Evolutionary conservation across 192 early-diverging fungal genomes (phyloP).

Genomic region (Allomyces arbusculus): DNA sequence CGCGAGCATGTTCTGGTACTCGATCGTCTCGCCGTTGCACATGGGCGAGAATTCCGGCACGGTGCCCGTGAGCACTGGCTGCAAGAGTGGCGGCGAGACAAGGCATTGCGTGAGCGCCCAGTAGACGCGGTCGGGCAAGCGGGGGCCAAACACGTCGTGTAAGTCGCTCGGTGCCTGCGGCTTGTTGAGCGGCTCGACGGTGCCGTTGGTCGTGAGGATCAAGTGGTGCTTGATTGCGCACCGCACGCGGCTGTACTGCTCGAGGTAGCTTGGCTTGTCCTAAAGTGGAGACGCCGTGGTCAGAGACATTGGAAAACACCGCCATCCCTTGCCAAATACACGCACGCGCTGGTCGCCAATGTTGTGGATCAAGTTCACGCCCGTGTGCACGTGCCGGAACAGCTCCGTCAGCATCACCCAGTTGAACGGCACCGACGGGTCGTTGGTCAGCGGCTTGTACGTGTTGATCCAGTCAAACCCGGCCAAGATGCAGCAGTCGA

Average conservation of each 20-base stretch:
- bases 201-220: constrained; percentile 46
- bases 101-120: constrained; percentile 44
- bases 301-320: no score
- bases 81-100: constrained; percentile 40
- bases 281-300: no score
- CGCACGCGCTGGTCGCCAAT: not conserved
- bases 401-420: constrained; percentile 11
- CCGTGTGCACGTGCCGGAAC: not conserved
- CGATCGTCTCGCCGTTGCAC: constrained; percentile 58
- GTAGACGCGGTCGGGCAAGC: constrained; percentile 48
- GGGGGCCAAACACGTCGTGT: constrained; percentile 61
- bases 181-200: constrained; percentile 40
- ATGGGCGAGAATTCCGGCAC: constrained; percentile 48
- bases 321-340: no score
- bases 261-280: constrained; percentile 41
- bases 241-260: constrained; percentile 45
- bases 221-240: constrained; percentile 52
- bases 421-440: constrained; percentile 39
- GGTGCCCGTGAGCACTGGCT: constrained; percentile 38
- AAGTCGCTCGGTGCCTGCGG: constrained; percentile 49
- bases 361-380: not conserved
- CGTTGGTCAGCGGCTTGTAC: constrained; percentile 38
- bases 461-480: constrained; percentile 55
- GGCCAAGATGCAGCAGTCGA: constrained; percentile 61
- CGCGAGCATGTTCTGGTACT: constrained; percentile 44